Conservation (phyloP, 2,329 filamentous ascomycete species). For the Sporothrix dimorphospora region DNA sequence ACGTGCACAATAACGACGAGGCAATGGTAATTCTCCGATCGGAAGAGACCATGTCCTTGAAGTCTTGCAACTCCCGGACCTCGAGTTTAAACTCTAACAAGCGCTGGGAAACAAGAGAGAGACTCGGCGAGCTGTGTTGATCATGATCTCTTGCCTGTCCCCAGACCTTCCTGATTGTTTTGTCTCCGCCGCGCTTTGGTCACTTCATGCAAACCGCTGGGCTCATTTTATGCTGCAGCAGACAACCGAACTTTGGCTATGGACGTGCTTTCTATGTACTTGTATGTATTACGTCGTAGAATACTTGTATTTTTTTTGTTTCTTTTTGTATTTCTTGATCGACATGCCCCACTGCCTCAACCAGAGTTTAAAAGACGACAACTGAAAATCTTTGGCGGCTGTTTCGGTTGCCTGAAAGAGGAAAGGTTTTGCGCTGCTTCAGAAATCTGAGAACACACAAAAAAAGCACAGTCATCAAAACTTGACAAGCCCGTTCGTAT, state of each 20-base stretch:
- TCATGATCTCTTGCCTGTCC: neutral
- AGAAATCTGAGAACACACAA: neutral
- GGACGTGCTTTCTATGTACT: neutral
- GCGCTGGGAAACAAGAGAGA: neutral
- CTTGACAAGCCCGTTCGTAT: neutral
- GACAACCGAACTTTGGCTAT: neutral
- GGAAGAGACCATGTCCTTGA: slow-evolving; percentile 10
- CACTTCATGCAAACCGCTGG: neutral
- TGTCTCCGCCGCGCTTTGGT: neutral
- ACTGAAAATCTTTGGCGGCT: neutral
- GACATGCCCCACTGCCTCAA: neutral
- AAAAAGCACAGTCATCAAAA: neutral
- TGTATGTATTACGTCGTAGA: neutral
- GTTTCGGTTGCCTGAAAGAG: slow-evolving; percentile 24
- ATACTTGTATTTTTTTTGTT: neutral
- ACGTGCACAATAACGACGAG: neutral
- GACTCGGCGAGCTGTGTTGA: neutral
- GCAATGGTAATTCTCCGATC: slow-evolving; percentile 8
- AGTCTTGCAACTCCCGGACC: neutral
- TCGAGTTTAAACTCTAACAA: neutral
- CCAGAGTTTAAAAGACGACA: neutral
- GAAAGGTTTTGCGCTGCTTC: slow-evolving; percentile 20
- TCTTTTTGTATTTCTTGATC: neutral
- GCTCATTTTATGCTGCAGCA: slow-evolving; percentile 15
- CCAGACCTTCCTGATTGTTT: neutral